Conservation (phyloP, 495 filamentous ascomycete genomes). For the Penicillium psychrofluorescens region DNA sequence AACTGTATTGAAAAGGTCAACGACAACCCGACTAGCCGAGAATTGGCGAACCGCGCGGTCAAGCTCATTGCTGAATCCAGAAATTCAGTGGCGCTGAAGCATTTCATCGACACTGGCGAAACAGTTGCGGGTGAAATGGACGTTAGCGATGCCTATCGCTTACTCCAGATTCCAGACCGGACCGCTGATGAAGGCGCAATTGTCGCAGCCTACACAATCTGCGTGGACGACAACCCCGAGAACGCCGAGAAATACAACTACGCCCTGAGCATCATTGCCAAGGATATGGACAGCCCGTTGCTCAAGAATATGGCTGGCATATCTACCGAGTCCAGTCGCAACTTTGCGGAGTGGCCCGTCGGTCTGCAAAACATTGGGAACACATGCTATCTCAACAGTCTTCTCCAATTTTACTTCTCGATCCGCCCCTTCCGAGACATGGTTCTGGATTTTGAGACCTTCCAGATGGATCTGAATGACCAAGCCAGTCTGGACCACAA, state of each 20-base stretch:
- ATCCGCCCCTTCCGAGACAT: constrained; percentile 76
- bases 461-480: constrained; percentile 56
- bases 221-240: constrained; percentile 39
- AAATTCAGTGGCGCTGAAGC: constrained; percentile 45
- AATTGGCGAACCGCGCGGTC: constrained; percentile 47
- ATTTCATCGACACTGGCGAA: constrained; percentile 50
- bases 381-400: constrained; percentile 95
- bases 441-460: constrained; percentile 63
- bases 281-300: constrained; percentile 35
- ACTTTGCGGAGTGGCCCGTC: constrained; percentile 56
- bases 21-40: constrained; percentile 41
- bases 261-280: constrained; percentile 45
- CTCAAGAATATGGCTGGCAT: constrained; percentile 32
- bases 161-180: constrained; percentile 48
- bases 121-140: constrained; percentile 49
- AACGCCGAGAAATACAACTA: constrained; percentile 40
- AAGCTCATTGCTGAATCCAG: constrained; percentile 48
- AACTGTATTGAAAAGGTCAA: constrained; percentile 16
- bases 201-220: constrained; percentile 43
- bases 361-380: constrained; percentile 91
- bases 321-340: constrained; percentile 22
- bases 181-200: constrained; percentile 44
- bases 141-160: constrained; percentile 47
- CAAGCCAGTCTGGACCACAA: constrained; percentile 48
- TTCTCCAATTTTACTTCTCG: constrained; percentile 92